These are phyloP conservation scores for Mortierella sp. DNA, from an alignment of 371 early-diverging fungal species.

Conservation along the genomic window DNA sequence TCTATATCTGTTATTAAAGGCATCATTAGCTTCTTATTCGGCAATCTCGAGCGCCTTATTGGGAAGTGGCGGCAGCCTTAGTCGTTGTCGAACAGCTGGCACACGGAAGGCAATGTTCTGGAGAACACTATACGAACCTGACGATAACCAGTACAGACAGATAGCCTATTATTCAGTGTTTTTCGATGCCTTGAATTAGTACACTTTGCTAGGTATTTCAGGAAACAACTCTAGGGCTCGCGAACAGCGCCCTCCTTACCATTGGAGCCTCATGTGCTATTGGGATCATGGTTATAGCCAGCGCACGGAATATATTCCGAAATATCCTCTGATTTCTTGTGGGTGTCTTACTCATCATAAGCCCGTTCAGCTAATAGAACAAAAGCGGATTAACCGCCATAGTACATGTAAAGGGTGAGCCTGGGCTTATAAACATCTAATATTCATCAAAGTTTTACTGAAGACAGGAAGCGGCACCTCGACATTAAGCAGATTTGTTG, in stretches of 20 bases:
- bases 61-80: slow-evolving; percentile 46
- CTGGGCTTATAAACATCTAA: background rate
- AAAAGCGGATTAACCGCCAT: too few species aligned
- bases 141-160: slow-evolving; percentile 73
- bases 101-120: slow-evolving; percentile 67
- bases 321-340: slow-evolving; percentile 59
- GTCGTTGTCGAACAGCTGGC: slow-evolving; percentile 24
- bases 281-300: slow-evolving; percentile 74
- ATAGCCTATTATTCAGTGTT: slow-evolving; percentile 52
- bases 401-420: background rate
- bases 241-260: slow-evolving; percentile 48
- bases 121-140: slow-evolving; percentile 67
- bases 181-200: background rate
- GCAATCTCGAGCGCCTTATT: slow-evolving; percentile 6
- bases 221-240: background rate
- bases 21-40: too few species aligned
- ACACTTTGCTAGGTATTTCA: background rate
- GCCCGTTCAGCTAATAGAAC: slow-evolving; percentile 67
- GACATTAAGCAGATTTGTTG: slow-evolving; percentile 74
- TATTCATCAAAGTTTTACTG: background rate
- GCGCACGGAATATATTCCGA: slow-evolving; percentile 65
- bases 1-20: slow-evolving; percentile 1
- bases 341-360: slow-evolving; percentile 60
- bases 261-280: slow-evolving; percentile 79
- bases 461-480: slow-evolving; percentile 62